phyloP scores from a whole-genome alignment of 176 grass and related monocot species.

The Elymus sibiricus region DNA sequence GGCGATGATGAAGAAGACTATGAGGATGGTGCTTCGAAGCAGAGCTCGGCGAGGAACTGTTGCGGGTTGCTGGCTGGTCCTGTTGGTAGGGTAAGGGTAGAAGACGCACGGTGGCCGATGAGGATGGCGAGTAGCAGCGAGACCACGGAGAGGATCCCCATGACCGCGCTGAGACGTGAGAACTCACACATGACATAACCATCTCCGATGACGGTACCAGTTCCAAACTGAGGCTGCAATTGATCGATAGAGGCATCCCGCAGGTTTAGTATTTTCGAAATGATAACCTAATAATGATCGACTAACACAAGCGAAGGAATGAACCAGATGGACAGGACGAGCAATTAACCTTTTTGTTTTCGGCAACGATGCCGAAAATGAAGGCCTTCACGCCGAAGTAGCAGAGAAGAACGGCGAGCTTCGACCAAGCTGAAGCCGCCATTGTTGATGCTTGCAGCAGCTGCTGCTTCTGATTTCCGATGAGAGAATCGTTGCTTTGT shows the following conservation, averaged over 20 bases:
- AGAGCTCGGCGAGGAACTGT: constrained; percentile 30
- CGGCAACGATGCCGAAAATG: constrained; percentile 44
- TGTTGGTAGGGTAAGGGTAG: constrained; percentile 34
- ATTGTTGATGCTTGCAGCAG: not conserved
- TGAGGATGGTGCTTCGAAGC: constrained; percentile 27
- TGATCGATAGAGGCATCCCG: not conserved
- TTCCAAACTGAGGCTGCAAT: constrained; percentile 45
- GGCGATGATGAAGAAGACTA: constrained; percentile 40
- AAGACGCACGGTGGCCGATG: constrained; percentile 42
- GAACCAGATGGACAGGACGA: no score
- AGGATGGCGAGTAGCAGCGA: constrained; percentile 32
- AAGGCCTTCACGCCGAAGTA: constrained; percentile 26
- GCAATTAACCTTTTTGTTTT: constrained; percentile 51
- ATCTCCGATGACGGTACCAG: not conserved
- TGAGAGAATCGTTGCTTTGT: not conserved
- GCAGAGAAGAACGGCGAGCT: constrained; percentile 30
- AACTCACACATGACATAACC: constrained; percentile 52
- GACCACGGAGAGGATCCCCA: constrained; percentile 46
- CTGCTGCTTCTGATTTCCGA: not conserved
- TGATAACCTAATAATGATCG: not conserved
- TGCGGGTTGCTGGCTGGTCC: not conserved
- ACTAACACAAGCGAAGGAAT: not conserved
- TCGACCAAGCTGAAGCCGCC: not conserved
- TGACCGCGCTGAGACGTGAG: constrained; percentile 29
- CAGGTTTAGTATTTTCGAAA: not conserved